Conservation (phyloP, 2,329 filamentous ascomycete species). For the Arthrinium puccinioides region DNA sequence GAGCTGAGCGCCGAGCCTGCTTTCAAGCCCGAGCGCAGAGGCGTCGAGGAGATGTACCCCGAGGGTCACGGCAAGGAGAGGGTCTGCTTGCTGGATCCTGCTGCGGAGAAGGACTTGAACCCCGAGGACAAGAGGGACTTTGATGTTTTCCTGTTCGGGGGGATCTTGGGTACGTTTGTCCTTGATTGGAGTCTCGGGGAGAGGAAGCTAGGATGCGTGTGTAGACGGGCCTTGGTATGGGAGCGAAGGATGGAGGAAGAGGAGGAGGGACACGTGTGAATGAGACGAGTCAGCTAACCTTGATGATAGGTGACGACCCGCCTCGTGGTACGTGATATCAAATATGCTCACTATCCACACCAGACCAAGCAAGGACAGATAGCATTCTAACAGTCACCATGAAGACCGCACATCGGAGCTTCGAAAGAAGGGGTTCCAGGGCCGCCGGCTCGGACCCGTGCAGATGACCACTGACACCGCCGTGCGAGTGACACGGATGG, state of each 20-base stretch:
- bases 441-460: conserved; percentile 78
- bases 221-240: background rate
- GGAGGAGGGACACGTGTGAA: background rate
- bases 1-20: conserved; percentile 47
- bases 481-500: conserved; percentile 83
- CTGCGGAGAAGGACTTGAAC: conserved; percentile 70
- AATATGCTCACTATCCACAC: too few relatives aligned
- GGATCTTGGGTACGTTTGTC: conserved; percentile 69
- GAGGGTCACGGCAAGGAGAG: conserved; percentile 54
- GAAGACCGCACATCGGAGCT: conserved; percentile 91
- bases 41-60: conserved; percentile 78
- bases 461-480: conserved; percentile 99
- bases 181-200: background rate
- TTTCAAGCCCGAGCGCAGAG: conserved; percentile 65
- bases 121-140: conserved; percentile 79
- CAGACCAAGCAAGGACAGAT: too few relatives aligned
- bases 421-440: conserved; percentile 84
- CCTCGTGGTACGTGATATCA: conserved; percentile 75
- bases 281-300: conserved; percentile 1
- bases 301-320: conserved; percentile 72
- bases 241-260: background rate
- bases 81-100: conserved; percentile 85
- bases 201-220: background rate
- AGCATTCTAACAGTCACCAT: background rate
- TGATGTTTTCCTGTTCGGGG: conserved; percentile 90